A percentile compares a stretch with the other conserved stretches of the same genome.
These are phyloP conservation scores for Pisolithus orientalis DNA, from an alignment of 768 basidiomycete genomes.

Conservation along the genomic window DNA sequence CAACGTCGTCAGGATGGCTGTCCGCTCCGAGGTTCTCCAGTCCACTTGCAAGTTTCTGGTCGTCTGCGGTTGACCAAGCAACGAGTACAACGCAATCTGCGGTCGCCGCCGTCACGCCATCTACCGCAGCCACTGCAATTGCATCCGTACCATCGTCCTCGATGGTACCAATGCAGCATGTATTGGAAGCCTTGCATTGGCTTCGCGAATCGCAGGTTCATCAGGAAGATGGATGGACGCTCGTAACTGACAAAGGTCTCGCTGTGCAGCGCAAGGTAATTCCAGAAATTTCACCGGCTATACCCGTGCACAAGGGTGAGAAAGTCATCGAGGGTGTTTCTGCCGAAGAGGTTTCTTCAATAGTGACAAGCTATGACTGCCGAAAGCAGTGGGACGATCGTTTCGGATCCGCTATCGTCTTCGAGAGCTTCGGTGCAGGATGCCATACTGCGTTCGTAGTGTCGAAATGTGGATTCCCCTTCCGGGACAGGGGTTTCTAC, in stretches of 20 bases:
- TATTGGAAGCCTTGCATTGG: constrained; percentile 76
- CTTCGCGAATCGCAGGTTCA: constrained; percentile 64
- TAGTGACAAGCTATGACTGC: constrained; percentile 63
- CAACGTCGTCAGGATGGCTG: constrained; percentile 36
- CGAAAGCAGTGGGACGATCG: constrained; percentile 85
- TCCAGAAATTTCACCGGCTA: constrained; percentile 68
- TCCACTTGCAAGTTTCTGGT: constrained; percentile 65
- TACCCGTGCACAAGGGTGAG: constrained; percentile 82
- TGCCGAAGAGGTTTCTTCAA: constrained; percentile 81
- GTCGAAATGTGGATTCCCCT: constrained; percentile 80
- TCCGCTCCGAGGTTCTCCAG: constrained; percentile 63
- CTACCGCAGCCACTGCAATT: constrained; percentile 32
- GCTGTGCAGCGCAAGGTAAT: constrained; percentile 70
- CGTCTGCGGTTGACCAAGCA: constrained; percentile 70
- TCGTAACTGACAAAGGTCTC: constrained; percentile 71
- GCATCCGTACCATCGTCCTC: constrained; percentile 43
- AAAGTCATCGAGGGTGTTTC: constrained; percentile 92
- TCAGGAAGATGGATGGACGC: constrained; percentile 64
- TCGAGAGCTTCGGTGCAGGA: constrained; percentile 76
- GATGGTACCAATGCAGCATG: constrained; percentile 72
- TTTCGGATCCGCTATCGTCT: constrained; percentile 58
- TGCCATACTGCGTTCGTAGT: constrained; percentile 67
- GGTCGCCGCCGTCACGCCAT: constrained; percentile 71
- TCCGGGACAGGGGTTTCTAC: constrained; percentile 84
- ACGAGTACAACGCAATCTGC: constrained; percentile 68